Evolutionary conservation across 768 basidiomycete species (phyloP), one percentile per base, ranked within the genome.

Genomic region (Termitomyces heimii): DNA sequence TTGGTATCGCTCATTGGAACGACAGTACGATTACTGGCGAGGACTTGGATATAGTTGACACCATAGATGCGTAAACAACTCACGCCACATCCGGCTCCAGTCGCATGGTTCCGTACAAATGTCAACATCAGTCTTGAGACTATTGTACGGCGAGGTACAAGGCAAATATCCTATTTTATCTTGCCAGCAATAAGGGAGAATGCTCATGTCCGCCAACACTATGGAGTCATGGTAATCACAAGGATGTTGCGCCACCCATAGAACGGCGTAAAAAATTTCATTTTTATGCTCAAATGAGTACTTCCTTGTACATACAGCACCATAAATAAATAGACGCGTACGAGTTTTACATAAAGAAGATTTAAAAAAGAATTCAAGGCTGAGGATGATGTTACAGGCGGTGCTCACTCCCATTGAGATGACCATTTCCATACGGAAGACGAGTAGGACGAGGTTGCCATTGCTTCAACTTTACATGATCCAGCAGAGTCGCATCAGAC

Each of bases 1-100:
- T 88, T 60, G 76, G 77, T 14, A 86, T 95, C 34, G 83, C 77
- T 60, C 71, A 75, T 50, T 97, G 92, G 91, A 83, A 75, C 54
- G 55, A 64, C 28, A 42, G 32, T 31, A 9, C 24, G 18, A 24
- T 4, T n/a, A 29, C 31, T 44, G 63, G 40, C 13, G 58, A n/a
- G 37, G 55, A 56, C 45, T 59, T 74, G 20, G 42, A 47, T 8
- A 42, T 79, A n/a, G 70, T 72, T 29, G 64, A 66, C 40, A 64
- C 66, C 45, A 47, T 74, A 18, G 79, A 81, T 64, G 76, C 72
- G 44, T 81, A 62, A 74, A 29, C 10, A 18, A 14, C 28, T 28
- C 26, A 18, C 18, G 16, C 9, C 49, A 50, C 46, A 46, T 8
- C 16, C 2, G 22, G 16, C 20, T 5, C 34, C 22, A 16, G 16